Evolutionary conservation across 2,329 filamentous ascomycete species (phyloP), one percentile per base, ranked within the genome.

Genomic region (Cladophialophora bantiana): DNA sequence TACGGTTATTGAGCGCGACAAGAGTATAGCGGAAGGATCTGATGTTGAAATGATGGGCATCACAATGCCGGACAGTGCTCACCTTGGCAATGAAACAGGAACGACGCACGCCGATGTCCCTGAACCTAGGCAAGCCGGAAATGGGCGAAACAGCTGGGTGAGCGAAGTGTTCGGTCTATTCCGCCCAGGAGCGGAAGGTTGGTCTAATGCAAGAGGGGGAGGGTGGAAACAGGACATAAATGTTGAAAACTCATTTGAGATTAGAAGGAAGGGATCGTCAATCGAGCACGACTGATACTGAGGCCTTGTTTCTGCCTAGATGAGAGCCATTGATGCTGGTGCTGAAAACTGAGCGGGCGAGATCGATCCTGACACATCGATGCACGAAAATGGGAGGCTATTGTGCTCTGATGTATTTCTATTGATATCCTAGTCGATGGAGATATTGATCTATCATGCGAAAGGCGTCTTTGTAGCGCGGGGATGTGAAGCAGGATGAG

Each of bases 141-240:
- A 50, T 31, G 64, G 62, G 35, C 60, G 40, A 34, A 59, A 32
- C 52, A 60, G 54, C 35, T 71, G 70, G 70, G 70, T 71, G 15
- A 59, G 40, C 12, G 67, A 70, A 26, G 20, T 65, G 3, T 68
- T 68, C 38, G 54, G 35, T 32, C 52, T 70, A 7, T 69, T 71
- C 48, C 64, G 59, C 18, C 13, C 63, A 38, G 58, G 64, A 34
- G 26, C 36, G 34, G 68, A 66, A 20, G 56, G 66, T 26, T 68
- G 66, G 68, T 38, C 54, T n/a, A 36, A 50, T 4, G 48, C 54
- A 13, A 56, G 48, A 31, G 35, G 34, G 35, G 66, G 63, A 50
- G 62, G 20, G 26, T 64, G 57, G 56, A 60, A 64, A 54, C 59
- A 59, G 65, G 63, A 68, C 48, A 65, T 59, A 40, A 61, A 50